A percentile compares a stretch with the other conserved stretches of the same genome.
phyloP scores from a whole-genome alignment of 192 early-diverging fungal species.

The Phycomyces nitens region DNA sequence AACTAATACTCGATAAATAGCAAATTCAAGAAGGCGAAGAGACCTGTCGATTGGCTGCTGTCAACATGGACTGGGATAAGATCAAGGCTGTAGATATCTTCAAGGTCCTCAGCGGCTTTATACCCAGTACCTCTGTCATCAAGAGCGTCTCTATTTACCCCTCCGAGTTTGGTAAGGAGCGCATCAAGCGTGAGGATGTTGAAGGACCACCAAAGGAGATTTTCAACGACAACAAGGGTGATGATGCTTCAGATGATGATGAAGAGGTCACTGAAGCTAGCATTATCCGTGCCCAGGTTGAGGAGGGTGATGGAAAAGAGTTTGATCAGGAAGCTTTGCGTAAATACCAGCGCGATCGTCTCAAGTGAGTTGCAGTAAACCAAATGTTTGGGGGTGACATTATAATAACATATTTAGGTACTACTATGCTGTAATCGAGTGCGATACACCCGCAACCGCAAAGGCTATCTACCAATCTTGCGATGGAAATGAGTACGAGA shows the following conservation, averaged over 20 bases:
- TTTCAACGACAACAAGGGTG: constrained; percentile 43
- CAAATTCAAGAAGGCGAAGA: constrained; percentile 55
- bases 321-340: constrained; percentile 82
- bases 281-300: constrained; percentile 44
- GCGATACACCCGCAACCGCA: constrained; percentile 82
- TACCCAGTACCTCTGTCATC: constrained; percentile 67
- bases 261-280: constrained; percentile 45
- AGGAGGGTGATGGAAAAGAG: constrained; percentile 68
- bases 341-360: constrained; percentile 86
- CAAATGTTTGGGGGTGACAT: no score
- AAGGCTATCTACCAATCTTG: constrained; percentile 73
- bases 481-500: constrained; percentile 92
- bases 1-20: no score
- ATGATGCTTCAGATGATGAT: constrained; percentile 26
- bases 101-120: constrained; percentile 83
- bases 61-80: constrained; percentile 96
- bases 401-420: no score
- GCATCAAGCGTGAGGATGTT: constrained; percentile 61
- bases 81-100: constrained; percentile 83
- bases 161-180: constrained; percentile 84
- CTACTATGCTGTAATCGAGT: constrained; percentile 95
- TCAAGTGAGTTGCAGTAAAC: constrained; percentile 44
- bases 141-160: constrained; percentile 80
- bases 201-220: constrained; percentile 78
- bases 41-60: constrained; percentile 76